These are phyloP conservation scores for Begonia loranthoides DNA, from an alignment of 306 rosid genomes.

Conservation along the genomic window DNA sequence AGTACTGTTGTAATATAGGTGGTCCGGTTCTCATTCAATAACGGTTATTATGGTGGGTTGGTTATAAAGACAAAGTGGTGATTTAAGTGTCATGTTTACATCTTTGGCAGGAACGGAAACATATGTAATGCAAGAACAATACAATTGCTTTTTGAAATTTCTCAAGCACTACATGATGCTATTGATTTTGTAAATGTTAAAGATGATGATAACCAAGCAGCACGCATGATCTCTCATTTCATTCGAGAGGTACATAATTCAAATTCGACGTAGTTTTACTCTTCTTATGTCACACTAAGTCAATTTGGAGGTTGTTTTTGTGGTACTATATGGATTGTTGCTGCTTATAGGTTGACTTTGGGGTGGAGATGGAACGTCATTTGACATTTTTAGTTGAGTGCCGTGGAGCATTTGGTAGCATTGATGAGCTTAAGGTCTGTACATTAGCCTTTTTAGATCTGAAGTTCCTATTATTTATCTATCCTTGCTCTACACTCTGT, in stretches of 20 bases:
- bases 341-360: slow-evolving; percentile 61
- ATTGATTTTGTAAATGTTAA: slow-evolving; percentile 44
- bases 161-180: slow-evolving; percentile 54
- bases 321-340: slow-evolving; percentile 13
- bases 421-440: slow-evolving; percentile 64
- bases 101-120: slow-evolving; percentile 44
- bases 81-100: slow-evolving; percentile 9
- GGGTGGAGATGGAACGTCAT: slow-evolving; percentile 57
- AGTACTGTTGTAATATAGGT: too few species aligned
- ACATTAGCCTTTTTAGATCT: neutral
- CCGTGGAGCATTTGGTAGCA: slow-evolving; percentile 70
- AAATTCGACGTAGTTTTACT: neutral
- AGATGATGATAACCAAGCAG: slow-evolving; percentile 62
- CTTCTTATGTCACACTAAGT: neutral
- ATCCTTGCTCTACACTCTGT: too few species aligned
- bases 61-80: too few species aligned
- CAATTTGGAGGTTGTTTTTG: neutral
- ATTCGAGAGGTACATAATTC: slow-evolving; percentile 51
- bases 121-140: slow-evolving; percentile 48
- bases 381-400: slow-evolving; percentile 78
- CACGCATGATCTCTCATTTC: slow-evolving; percentile 60
- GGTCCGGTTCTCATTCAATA: too few species aligned
- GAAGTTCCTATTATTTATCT: neutral
- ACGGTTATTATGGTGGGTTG: too few species aligned
- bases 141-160: slow-evolving; percentile 73